Evolutionary conservation across 2,329 filamentous ascomycete genomes (phyloP).

Genomic region (Tetracladium maxilliforme): DNA sequence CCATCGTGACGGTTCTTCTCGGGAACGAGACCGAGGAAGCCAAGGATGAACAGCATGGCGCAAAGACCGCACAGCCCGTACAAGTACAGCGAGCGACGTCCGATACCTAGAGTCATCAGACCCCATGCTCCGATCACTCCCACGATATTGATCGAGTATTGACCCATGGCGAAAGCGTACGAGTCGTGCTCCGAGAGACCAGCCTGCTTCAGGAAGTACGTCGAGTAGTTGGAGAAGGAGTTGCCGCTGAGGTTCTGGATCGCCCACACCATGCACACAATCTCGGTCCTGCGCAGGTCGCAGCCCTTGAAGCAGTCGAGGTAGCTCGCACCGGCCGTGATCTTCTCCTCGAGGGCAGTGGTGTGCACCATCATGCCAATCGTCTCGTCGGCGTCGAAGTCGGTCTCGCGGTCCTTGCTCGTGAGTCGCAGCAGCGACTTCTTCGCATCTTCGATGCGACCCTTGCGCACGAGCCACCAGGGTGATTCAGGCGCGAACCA

Average conservation of each 20-base stretch:
- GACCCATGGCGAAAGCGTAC: conserved; percentile 45
- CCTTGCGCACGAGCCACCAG: conserved; percentile 1
- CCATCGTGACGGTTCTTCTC: conserved; percentile 39
- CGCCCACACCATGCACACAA: conserved; percentile 49
- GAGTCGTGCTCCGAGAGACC: conserved; percentile 34
- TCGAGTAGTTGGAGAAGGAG: conserved; percentile 49
- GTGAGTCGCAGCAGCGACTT: conserved; percentile 1
- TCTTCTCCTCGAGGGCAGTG: conserved; percentile 58
- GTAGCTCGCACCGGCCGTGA: conserved; percentile 61
- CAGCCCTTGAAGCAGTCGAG: conserved; percentile 71
- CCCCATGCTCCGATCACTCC: conserved; percentile 74
- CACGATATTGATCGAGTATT: conserved; percentile 59
- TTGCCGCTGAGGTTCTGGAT: conserved; percentile 50
- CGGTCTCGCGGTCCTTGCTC: conserved; percentile 33
- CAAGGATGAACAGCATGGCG: conserved; percentile 63
- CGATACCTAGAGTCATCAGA: conserved; percentile 60
- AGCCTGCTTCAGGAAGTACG: conserved; percentile 45
- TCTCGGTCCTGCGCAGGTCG: conserved; percentile 65
- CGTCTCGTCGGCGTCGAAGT: conserved; percentile 71
- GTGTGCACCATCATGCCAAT: conserved; percentile 88
- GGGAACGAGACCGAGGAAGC: conserved; percentile 65
- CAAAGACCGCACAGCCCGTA: conserved; percentile 61
- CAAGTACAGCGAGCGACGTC: conserved; percentile 62
- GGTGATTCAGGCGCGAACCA: conserved; percentile 1
- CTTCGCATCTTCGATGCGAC: conserved; percentile 1